Conservation (phyloP, 2,329 filamentous ascomycete genomes). For the Pseudogymnoascus pannorum region DNA sequence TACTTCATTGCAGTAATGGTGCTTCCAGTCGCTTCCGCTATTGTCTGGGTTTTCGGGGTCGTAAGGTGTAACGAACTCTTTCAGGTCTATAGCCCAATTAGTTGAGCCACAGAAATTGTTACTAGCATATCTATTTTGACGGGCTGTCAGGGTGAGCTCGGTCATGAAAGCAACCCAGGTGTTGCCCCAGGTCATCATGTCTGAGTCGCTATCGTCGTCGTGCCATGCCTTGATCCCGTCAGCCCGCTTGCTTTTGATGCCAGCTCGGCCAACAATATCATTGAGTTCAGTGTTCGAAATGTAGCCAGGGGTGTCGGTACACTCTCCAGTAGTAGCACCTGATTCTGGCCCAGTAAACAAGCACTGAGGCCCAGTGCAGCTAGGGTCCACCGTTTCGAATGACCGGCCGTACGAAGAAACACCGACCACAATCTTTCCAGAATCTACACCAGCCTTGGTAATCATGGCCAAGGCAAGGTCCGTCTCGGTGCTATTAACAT, state of each 20-base stretch:
- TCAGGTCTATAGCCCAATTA: slow-evolving; percentile 32
- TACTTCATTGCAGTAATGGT: background rate
- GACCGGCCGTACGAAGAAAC: slow-evolving; percentile 30
- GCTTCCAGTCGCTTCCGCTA: background rate
- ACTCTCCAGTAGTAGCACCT: slow-evolving; percentile 26
- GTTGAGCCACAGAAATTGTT: slow-evolving; percentile 26
- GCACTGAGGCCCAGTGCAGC: slow-evolving; percentile 23
- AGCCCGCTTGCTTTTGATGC: background rate
- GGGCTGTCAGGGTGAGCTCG: slow-evolving; percentile 18
- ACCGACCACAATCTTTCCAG: slow-evolving; percentile 29
- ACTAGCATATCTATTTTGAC: slow-evolving; percentile 18
- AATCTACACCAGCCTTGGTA: slow-evolving; percentile 29
- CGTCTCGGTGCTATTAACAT: slow-evolving; percentile 34
- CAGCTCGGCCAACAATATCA: slow-evolving; percentile 24
- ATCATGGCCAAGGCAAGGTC: slow-evolving; percentile 30
- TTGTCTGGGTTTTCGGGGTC: background rate
- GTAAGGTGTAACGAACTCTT: background rate
- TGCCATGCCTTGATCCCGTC: slow-evolving; percentile 15
- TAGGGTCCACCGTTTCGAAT: slow-evolving; percentile 27
- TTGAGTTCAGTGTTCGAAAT: slow-evolving; percentile 30
- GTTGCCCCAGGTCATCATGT: slow-evolving; percentile 22
- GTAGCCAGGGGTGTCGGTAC: slow-evolving; percentile 30
- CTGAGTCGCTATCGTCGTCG: slow-evolving; percentile 15
- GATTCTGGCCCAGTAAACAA: slow-evolving; percentile 23
- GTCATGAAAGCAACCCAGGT: slow-evolving; percentile 26